These are phyloP conservation scores for Lagenidium giganteum DNA, from an alignment of 352 stramenopile genomes.

Conservation along the genomic window DNA sequence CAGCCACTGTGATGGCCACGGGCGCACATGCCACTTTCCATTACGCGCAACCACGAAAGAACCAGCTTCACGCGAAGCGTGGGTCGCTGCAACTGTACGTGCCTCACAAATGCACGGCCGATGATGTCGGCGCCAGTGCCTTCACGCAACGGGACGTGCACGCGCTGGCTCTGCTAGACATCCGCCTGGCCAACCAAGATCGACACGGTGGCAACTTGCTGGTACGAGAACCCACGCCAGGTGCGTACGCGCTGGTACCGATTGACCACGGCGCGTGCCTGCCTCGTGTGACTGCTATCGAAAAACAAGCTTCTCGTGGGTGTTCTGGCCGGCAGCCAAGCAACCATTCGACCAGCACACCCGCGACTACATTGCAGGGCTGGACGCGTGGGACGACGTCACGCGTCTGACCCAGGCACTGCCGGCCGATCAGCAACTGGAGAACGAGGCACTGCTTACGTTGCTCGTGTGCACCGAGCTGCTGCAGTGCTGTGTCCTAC, in stretches of 20 bases:
- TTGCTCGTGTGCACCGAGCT: constrained; percentile 42
- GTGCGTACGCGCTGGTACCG: constrained; percentile 38
- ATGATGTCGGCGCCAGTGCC: constrained; percentile 40
- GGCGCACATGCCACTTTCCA: constrained; percentile 36
- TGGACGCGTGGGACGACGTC: constrained; percentile 31
- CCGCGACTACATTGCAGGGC: constrained; percentile 26
- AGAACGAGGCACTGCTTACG: constrained; percentile 36
- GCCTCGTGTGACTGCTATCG: constrained; percentile 31
- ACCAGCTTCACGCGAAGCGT: constrained; percentile 19
- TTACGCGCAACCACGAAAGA: no score
- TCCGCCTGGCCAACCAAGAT: constrained; percentile 77
- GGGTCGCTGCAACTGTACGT: constrained; percentile 63
- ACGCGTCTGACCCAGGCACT: constrained; percentile 24
- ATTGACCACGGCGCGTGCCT: constrained; percentile 80
- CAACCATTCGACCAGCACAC: constrained; percentile 27
- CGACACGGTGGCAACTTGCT: constrained; percentile 77
- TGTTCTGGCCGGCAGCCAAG: constrained; percentile 62
- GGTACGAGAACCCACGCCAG: constrained; percentile 17
- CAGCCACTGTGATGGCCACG: constrained; percentile 31
- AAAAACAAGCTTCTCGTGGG: constrained; percentile 66
- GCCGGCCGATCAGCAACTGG: constrained; percentile 18
- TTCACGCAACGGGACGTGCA: constrained; percentile 57
- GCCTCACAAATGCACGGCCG: constrained; percentile 49
- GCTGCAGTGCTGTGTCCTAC: constrained; percentile 42
- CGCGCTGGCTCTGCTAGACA: constrained; percentile 68